Percentiles rank a stretch among this genome's conserved stretches.
Conservation (phyloP, 257 asterid species). For the Cynanchum wilfordii region DNA sequence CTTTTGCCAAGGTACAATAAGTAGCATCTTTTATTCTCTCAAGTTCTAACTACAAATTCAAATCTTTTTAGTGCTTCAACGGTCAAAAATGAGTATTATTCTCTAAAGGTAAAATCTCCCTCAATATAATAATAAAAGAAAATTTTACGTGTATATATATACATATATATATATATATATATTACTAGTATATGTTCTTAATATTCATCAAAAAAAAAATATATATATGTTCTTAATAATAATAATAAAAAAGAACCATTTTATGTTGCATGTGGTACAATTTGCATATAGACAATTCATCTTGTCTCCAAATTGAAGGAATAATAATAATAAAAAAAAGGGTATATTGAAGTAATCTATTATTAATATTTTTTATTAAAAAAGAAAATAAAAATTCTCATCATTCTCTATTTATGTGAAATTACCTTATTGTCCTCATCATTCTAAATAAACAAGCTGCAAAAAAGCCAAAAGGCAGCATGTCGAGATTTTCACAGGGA, state of each 20-base stretch:
- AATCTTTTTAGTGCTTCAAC: background rate
- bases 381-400: background rate
- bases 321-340: background rate
- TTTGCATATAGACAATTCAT: background rate
- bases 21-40: background rate
- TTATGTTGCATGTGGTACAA: background rate
- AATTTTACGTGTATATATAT: too few relatives aligned
- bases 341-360: too few relatives aligned
- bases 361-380: background rate
- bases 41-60: too few relatives aligned
- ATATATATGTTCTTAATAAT: too few relatives aligned
- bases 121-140: too few relatives aligned
- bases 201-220: too few relatives aligned
- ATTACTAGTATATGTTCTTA: too few relatives aligned
- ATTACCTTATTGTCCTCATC: background rate
- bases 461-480: conserved; percentile 14
- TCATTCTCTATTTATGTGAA: background rate
- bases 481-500: conserved; percentile 10
- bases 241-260: too few relatives aligned
- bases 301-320: background rate
- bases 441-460: background rate
- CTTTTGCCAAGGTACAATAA: background rate
- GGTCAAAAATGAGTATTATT: background rate
- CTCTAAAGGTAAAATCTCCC: too few relatives aligned
- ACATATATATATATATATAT: too few relatives aligned